Percentiles rank a stretch among this genome's conserved stretches.
Evolutionary conservation across 352 stramenopile genomes (phyloP).

Genomic region (Pythium sukuiense): DNA sequence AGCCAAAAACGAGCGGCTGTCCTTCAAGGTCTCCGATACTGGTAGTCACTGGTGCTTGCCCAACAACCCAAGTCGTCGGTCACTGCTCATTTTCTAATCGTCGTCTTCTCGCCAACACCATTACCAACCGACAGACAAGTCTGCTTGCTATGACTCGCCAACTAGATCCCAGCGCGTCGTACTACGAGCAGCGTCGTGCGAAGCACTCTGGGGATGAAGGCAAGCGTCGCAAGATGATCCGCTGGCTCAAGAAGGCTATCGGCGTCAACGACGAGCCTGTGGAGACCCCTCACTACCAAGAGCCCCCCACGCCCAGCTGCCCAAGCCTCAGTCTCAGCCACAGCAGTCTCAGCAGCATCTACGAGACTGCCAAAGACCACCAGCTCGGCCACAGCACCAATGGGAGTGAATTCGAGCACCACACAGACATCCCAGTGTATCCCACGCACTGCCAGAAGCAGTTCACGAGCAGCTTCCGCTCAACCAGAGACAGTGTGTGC

Average conservation of each 20-base stretch:
- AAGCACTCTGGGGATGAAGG: constrained; percentile 11
- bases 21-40: no score
- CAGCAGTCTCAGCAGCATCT: not conserved
- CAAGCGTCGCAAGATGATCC: constrained; percentile 30
- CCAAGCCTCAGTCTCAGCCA: constrained; percentile 6
- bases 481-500: constrained; percentile 1
- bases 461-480: not conserved
- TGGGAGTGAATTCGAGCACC: not conserved
- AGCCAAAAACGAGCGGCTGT: no score
- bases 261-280: constrained; percentile 19
- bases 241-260: constrained; percentile 32
- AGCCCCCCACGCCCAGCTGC: not conserved
- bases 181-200: not conserved
- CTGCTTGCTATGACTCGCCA: not conserved
- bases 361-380: not conserved
- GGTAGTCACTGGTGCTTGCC: no score
- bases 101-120: not conserved
- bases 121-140: not conserved
- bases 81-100: not conserved
- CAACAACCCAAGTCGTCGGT: not conserved
- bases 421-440: constrained; percentile 15
- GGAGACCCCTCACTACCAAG: constrained; percentile 1
- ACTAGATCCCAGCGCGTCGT: not conserved
- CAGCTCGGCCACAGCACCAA: constrained; percentile 13
- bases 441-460: not conserved